Base-by-base conservation (phyloP, 1,139 yeast genomes). In the Geotrichum carabidarum region DNA sequence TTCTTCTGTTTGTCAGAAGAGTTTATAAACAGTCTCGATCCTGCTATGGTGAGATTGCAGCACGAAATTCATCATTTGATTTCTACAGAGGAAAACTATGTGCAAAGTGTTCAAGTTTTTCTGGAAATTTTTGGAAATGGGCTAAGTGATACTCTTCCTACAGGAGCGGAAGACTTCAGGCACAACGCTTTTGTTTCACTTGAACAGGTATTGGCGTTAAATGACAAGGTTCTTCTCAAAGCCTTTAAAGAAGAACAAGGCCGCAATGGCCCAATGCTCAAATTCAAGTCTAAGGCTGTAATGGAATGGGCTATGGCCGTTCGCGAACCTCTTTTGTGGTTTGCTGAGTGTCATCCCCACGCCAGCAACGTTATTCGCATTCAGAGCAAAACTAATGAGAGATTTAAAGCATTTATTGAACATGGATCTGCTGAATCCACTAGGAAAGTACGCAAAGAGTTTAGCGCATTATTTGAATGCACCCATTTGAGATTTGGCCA, bases 401-500 rank as follows among this genome's bases (percentile, higher is more conserved):
- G 43, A 14, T 56, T 56, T 27, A 44, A 42, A n/a, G 40, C 36
- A 5, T 53, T 50, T 22, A 15, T 56, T 9, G 35, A 43, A 4
- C 17, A 18, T n/a, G 52, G 50, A 12, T 31, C 53, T n/a, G 30
- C 12, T 4, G 32, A 38, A 17, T n/a, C 54, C 1, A 18, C n/a
- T 9, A 27, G 40, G 12, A 46, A 35, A 31, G 46, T 49, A 2
- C 32, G 44, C 9, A 46, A 47, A 36, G 51, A 48, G 12, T 56
- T 56, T 37, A 42, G 50, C 32, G 35, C 45, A 6, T 32, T 56
- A 18, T 52, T 50, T 37, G 51, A 56, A 34, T 46, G 27, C 27
- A 51, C 58, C 2, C 48, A 54, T 12, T 50, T 49, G 14, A 44
- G 58, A 9, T 56, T 50, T 38, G 48, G 48, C 3, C 56, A 50